These are phyloP conservation scores for Corymbia calophylla DNA, from an alignment of 441 rosid species.

Conservation along the genomic window DNA sequence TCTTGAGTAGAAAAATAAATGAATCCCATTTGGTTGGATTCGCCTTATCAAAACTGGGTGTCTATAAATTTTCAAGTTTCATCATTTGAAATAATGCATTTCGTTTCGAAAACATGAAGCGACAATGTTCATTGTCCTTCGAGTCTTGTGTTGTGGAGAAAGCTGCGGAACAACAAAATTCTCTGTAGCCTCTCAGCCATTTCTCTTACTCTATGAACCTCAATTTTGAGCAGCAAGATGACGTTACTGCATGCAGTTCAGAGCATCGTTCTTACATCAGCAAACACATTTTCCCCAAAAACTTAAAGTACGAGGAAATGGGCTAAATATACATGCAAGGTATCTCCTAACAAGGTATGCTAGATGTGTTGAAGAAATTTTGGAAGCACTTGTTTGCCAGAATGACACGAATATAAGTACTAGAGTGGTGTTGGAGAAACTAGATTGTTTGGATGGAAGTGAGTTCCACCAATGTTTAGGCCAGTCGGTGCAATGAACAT, in stretches of 20 bases:
- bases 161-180: not conserved
- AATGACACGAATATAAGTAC: not conserved
- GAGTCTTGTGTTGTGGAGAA: not conserved
- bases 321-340: not conserved
- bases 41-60: not conserved
- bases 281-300: not conserved
- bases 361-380: not conserved
- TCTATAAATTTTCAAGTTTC: not conserved
- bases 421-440: not conserved
- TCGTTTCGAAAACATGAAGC: not conserved
- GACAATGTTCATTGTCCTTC: not conserved
- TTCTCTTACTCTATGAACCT: not conserved
- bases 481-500: not conserved
- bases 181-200: not conserved
- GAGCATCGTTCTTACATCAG: not conserved
- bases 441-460: not conserved
- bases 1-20: not conserved
- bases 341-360: not conserved
- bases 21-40: not conserved
- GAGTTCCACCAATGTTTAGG: not conserved
- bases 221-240: not conserved
- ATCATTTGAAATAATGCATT: not conserved
- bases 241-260: not conserved
- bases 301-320: not conserved
- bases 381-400: not conserved